These are phyloP conservation scores for Ganoderma meredithae DNA, from an alignment of 1,284 basidiomycete genomes.

Conservation along the genomic window DNA sequence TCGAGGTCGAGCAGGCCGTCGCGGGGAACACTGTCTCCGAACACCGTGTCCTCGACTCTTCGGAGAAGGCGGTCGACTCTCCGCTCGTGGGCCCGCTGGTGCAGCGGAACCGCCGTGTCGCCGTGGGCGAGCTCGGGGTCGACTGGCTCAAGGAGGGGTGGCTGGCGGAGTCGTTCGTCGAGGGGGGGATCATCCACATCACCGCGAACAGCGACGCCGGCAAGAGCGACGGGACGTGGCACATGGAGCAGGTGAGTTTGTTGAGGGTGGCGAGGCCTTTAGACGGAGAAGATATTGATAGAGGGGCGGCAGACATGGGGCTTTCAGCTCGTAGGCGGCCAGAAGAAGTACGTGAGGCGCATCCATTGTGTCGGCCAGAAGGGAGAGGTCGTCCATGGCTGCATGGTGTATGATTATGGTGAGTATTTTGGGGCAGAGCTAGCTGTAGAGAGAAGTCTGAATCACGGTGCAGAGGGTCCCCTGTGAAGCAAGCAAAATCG, in stretches of 20 bases:
- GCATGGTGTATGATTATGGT: slow-evolving; percentile 69
- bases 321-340: slow-evolving; percentile 61
- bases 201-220: background rate
- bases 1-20: slow-evolving; percentile 4
- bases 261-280: background rate
- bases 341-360: slow-evolving; percentile 63
- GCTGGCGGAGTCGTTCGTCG: slow-evolving; percentile 5
- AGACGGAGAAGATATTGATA: background rate
- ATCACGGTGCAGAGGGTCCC: background rate
- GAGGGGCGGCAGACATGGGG: slow-evolving; percentile 65
- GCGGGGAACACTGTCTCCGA: background rate
- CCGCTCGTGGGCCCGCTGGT: background rate
- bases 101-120: background rate
- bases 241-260: slow-evolving; percentile 9
- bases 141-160: slow-evolving; percentile 2
- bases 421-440: slow-evolving; percentile 3
- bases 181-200: background rate
- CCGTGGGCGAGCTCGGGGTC: background rate
- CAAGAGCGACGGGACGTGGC: slow-evolving; percentile 5
- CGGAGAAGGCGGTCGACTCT: background rate
- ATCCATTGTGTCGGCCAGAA: slow-evolving; percentile 64
- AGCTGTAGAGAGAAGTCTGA: background rate
- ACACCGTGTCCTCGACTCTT: slow-evolving; percentile 1
- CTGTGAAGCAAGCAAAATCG: background rate
- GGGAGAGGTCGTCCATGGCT: slow-evolving; percentile 58